Conservation (phyloP, 1,284 basidiomycete genomes). For the Sutorius eximius region DNA sequence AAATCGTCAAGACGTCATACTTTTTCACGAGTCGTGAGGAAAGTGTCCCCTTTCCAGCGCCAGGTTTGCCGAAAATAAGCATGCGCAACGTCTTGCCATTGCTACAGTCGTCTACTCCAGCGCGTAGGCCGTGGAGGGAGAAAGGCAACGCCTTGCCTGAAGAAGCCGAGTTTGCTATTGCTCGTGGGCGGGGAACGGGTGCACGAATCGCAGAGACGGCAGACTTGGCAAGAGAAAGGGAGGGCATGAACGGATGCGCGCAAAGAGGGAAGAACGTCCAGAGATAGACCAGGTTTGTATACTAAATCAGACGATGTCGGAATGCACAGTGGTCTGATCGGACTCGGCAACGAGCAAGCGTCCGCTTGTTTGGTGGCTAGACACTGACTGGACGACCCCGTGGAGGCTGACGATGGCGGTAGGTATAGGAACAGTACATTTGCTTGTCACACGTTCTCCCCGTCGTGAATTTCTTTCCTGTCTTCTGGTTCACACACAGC, state of each 20-base stretch:
- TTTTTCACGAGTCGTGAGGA: conserved; percentile 70
- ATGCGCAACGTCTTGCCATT: conserved; percentile 57
- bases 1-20: conserved; percentile 73
- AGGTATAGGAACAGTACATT: no score
- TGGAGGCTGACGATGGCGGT: neutral
- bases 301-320: conserved; percentile 18
- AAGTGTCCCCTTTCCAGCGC: conserved; percentile 79
- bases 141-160: conserved; percentile 51
- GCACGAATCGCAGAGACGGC: conserved; percentile 10
- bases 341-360: conserved; percentile 9
- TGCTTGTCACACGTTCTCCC: no score
- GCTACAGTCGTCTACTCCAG: conserved; percentile 36
- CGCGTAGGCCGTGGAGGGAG: conserved; percentile 45
- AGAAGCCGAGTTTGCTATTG: conserved; percentile 42
- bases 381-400: no score
- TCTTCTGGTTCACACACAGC: no score
- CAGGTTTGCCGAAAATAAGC: conserved; percentile 83
- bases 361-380: neutral
- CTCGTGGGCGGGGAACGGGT: conserved; percentile 20
- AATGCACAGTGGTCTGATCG: conserved; percentile 11
- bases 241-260: conserved; percentile 19
- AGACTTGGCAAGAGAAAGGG: conserved; percentile 15
- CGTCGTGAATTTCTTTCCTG: no score
- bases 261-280: neutral
- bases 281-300: conserved; percentile 17